These are phyloP conservation scores for Lipomyces chichibuensis DNA, from an alignment of 805 yeast genomes.

Conservation along the genomic window DNA sequence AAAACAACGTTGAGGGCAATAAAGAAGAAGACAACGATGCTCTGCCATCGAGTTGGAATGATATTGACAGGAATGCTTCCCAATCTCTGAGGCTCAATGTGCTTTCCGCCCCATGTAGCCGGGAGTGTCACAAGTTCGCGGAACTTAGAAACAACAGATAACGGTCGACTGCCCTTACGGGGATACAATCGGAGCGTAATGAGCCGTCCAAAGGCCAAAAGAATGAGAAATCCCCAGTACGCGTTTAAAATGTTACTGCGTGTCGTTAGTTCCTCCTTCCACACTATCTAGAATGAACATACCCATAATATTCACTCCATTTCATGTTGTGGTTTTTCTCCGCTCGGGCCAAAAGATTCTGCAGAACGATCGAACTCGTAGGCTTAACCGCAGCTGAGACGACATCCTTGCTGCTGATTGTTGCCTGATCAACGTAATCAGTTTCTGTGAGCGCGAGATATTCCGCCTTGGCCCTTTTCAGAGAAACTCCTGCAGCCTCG, in stretches of 20 bases:
- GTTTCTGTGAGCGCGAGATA: constrained; percentile 16
- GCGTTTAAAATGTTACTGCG: constrained; percentile 25
- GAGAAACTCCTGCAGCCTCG: constrained; percentile 12
- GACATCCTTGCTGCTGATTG: constrained; percentile 10
- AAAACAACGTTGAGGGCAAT: constrained; percentile 16
- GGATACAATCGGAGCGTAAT: constrained; percentile 10
- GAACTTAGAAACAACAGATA: constrained; percentile 17
- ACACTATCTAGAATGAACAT: neutral
- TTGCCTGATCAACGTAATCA: constrained; percentile 9
- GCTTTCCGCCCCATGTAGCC: constrained; percentile 38
- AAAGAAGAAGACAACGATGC: constrained; percentile 9
- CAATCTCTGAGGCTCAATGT: constrained; percentile 35
- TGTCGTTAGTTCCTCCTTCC: neutral
- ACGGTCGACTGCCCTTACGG: constrained; percentile 13
- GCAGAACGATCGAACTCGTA: neutral
- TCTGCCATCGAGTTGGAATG: constrained; percentile 50
- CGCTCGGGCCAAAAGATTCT: constrained; percentile 11
- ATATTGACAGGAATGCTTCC: constrained; percentile 32
- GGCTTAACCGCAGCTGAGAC: constrained; percentile 20
- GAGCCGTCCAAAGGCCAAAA: constrained; percentile 13
- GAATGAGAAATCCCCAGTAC: constrained; percentile 23
- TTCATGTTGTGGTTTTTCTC: constrained; percentile 17
- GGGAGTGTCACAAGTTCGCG: constrained; percentile 38
- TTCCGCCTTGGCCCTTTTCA: constrained; percentile 1
- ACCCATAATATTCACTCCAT: constrained; percentile 26